Evolutionary conservation across 352 stramenopile species (phyloP), one percentile per base, ranked within the genome.

Genomic region (Thalassiosira mediterranea): DNA sequence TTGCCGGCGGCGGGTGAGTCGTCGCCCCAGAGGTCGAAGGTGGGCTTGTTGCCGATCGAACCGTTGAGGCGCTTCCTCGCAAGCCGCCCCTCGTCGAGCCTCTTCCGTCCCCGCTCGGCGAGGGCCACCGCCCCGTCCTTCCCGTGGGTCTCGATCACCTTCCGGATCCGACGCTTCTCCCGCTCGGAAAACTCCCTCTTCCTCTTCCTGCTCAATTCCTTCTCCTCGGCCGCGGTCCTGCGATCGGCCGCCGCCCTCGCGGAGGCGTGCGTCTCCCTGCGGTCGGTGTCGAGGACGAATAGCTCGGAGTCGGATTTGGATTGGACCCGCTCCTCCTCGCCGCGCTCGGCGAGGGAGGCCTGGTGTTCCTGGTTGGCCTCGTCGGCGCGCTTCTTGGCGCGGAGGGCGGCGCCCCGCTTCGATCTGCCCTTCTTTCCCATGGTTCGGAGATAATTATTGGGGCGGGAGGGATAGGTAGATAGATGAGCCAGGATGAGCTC

Each of bases 21-120:
- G 40, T 73, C 80, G n/a, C n/a, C n/a, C 86, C 86, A 91, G 13
- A 91, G 59, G 74, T 91, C 86, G 76, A 87, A 89, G 10, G 32
- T 80, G 5, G 67, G 57, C 47, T 64, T 72, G 1, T 37, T 53
- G 38, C 66, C 38, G 26, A 77, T 73, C 19, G 62, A 46, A 28
- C 46, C 68, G 25, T 44, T 31, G n/a, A 67, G 62, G 19, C 49
- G 44, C 56, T 72, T 84, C n/a, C n/a, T n/a, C 19, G 34, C 37
- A 19, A 59, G 49, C 58, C 49, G 60, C 53, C 54, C 54, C 31
- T 64, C 23, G 4, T 68, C 52, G 29, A 65, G 62, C 15, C 56
- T 28, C 3, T 63, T 40, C 34, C 74, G 68, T 0, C 64, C 57
- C 7, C 42, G 38, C 17, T 62, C 26, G 17, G 79, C 79, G 40